Evolutionary conservation across 345 rosid species (phyloP).

Genomic region (Populus tremula): DNA sequence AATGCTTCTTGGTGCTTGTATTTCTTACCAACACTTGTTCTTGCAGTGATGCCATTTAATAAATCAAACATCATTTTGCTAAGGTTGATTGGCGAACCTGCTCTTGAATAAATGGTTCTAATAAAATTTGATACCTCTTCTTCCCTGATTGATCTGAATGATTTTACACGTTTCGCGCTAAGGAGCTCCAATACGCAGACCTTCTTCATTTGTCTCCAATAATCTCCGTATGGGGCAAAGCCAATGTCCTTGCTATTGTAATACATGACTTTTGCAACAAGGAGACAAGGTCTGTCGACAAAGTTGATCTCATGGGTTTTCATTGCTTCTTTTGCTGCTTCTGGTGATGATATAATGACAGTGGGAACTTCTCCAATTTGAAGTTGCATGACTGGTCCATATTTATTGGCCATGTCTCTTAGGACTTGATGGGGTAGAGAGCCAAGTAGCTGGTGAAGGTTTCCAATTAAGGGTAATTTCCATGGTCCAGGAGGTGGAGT

Average conservation of each 20-base stretch:
- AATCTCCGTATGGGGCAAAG: slow-evolving; percentile 1
- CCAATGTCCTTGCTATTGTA: not conserved
- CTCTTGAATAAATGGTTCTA: not conserved
- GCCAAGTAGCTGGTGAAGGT: slow-evolving; percentile 23
- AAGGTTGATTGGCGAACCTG: slow-evolving; percentile 21
- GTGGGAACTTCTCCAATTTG: slow-evolving; percentile 9
- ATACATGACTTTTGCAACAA: not conserved
- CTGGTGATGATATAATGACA: slow-evolving; percentile 1
- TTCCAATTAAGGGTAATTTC: slow-evolving; percentile 37
- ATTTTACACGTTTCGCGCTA: not conserved
- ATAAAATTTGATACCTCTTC: slow-evolving; percentile 3
- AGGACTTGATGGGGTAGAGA: not conserved
- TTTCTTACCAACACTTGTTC: slow-evolving; percentile 29
- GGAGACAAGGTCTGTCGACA: not conserved
- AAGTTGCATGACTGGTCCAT: slow-evolving; percentile 12
- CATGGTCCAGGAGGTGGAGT: slow-evolving; percentile 30
- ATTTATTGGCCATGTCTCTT: not conserved
- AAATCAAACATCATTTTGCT: slow-evolving; percentile 7
- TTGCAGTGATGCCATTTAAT: slow-evolving; percentile 15
- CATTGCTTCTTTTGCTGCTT: slow-evolving; percentile 13
- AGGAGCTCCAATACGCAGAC: slow-evolving; percentile 1
- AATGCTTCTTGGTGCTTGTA: slow-evolving; percentile 23
- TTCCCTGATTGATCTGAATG: not conserved
- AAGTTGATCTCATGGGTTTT: slow-evolving; percentile 9
- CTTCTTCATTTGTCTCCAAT: slow-evolving; percentile 12